Evolutionary conservation across 2,329 filamentous ascomycete genomes (phyloP).

Genomic region (Aulographum hederae): DNA sequence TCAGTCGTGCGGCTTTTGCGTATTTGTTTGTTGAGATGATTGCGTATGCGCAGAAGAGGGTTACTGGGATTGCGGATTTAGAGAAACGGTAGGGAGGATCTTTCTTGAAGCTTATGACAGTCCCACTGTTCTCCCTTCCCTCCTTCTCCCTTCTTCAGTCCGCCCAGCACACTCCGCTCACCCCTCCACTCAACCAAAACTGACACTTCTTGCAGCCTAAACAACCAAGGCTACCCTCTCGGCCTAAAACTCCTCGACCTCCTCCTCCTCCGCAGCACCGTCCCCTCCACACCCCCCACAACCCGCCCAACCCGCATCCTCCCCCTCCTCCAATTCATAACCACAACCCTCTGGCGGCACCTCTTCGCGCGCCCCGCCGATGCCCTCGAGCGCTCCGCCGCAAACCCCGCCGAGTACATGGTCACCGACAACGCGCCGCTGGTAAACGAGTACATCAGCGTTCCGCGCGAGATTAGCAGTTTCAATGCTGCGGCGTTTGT

Average conservation of each 20-base stretch:
- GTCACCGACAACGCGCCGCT: constrained; percentile 96
- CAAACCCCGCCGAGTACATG: constrained; percentile 92
- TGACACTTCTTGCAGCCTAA: constrained; percentile 40
- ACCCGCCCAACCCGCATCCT: constrained; percentile 75
- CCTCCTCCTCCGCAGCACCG: constrained; percentile 52
- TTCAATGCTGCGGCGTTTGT: constrained; percentile 93
- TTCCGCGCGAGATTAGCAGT: constrained; percentile 90
- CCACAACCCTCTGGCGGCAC: constrained; percentile 78
- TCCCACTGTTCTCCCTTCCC: too few relatives aligned
- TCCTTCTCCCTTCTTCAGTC: too few relatives aligned
- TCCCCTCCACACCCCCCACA: constrained; percentile 13
- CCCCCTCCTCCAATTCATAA: constrained; percentile 84
- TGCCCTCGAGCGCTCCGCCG: constrained; percentile 73
- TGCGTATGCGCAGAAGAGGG: constrained; percentile 74
- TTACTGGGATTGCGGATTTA: constrained; percentile 83
- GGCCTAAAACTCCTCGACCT: constrained; percentile 91
- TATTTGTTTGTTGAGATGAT: constrained; percentile 97
- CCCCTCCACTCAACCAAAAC: background rate
- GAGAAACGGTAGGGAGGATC: constrained; percentile 58
- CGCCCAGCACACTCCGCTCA: constrained; percentile 36
- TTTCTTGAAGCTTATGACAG: background rate
- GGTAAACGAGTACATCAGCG: constrained; percentile 83
- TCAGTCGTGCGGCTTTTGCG: constrained; percentile 85
- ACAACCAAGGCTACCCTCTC: constrained; percentile 81
- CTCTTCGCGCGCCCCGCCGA: constrained; percentile 85